A percentile compares a stretch with the other conserved stretches of the same genome.
Evolutionary conservation across 2,329 filamentous ascomycete species (phyloP).

Genomic region (Penicillium sp.): DNA sequence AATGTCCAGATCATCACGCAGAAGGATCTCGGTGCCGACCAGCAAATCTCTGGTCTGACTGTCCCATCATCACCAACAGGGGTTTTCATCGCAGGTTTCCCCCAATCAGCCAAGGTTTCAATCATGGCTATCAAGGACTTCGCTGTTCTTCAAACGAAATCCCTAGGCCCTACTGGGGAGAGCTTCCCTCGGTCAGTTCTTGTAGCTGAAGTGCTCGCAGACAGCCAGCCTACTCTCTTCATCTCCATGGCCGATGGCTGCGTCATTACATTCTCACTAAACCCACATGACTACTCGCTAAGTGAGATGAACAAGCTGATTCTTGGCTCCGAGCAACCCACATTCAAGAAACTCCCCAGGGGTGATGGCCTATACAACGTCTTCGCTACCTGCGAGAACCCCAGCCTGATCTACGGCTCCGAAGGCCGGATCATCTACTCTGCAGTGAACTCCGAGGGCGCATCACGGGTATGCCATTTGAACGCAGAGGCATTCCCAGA

Average conservation of each 20-base stretch:
- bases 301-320: slow-evolving; percentile 76
- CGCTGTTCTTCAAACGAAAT: slow-evolving; percentile 62
- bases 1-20: slow-evolving; percentile 58
- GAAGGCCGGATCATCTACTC: slow-evolving; percentile 89
- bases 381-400: slow-evolving; percentile 91
- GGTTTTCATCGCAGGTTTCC: slow-evolving; percentile 80
- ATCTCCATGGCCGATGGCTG: slow-evolving; percentile 90
- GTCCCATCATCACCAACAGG: slow-evolving; percentile 62
- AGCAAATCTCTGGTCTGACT: slow-evolving; percentile 83
- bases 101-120: slow-evolving; percentile 75
- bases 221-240: slow-evolving; percentile 72
- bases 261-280: slow-evolving; percentile 77
- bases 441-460: slow-evolving; percentile 85
- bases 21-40: slow-evolving; percentile 61
- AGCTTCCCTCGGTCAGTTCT: slow-evolving; percentile 81
- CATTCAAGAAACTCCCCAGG: slow-evolving; percentile 73
- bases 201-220: slow-evolving; percentile 69
- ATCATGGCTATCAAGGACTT: slow-evolving; percentile 68
- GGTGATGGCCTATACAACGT: slow-evolving; percentile 68
- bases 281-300: slow-evolving; percentile 59
- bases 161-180: slow-evolving; percentile 62
- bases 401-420: slow-evolving; percentile 85
- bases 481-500: slow-evolving; percentile 76
- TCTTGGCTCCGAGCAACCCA: slow-evolving; percentile 79
- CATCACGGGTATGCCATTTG: slow-evolving; percentile 77